Percentiles rank a stretch among this genome's conserved stretches.
phyloP scores from a whole-genome alignment of 73 alveolate genomes.

The Tetrahymena thermophila region DNA sequence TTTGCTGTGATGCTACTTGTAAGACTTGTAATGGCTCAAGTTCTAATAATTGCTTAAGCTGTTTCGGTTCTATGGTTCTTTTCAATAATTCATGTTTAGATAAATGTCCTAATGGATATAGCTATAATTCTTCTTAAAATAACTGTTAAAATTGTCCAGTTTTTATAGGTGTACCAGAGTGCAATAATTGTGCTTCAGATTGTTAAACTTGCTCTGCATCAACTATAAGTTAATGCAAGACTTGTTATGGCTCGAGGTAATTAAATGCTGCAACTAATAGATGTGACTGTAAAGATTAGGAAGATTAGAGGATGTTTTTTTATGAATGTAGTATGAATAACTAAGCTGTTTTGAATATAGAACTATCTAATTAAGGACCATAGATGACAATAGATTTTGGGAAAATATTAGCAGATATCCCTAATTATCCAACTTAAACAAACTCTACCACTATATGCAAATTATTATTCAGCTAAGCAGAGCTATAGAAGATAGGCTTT shows the following conservation, averaged over 20 bases:
- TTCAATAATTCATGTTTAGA: not conserved
- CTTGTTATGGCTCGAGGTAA: not conserved
- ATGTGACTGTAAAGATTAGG: not conserved
- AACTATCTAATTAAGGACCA: not conserved
- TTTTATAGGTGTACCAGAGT: not conserved
- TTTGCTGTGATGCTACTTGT: not conserved
- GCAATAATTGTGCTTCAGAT: not conserved
- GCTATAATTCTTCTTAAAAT: not conserved
- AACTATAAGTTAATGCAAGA: not conserved
- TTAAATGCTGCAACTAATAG: not conserved
- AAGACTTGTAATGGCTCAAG: not conserved
- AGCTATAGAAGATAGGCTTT: not conserved
- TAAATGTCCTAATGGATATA: not conserved
- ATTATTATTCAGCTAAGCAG: not conserved
- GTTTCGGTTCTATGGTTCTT: not conserved
- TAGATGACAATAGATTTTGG: not conserved
- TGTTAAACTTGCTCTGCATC: not conserved
- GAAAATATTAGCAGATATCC: not conserved
- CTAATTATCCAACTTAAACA: not conserved
- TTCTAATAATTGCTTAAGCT: not conserved
- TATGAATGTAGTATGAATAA: not conserved
- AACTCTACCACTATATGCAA: not conserved
- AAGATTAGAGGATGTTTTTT: not conserved
- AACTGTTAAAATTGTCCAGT: not conserved
- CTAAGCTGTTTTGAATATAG: not conserved